Evolutionary conservation across 2,329 filamentous ascomycete genomes (phyloP), one percentile per base, ranked within the genome.

Genomic region (Tolypocladium endophyticum): DNA sequence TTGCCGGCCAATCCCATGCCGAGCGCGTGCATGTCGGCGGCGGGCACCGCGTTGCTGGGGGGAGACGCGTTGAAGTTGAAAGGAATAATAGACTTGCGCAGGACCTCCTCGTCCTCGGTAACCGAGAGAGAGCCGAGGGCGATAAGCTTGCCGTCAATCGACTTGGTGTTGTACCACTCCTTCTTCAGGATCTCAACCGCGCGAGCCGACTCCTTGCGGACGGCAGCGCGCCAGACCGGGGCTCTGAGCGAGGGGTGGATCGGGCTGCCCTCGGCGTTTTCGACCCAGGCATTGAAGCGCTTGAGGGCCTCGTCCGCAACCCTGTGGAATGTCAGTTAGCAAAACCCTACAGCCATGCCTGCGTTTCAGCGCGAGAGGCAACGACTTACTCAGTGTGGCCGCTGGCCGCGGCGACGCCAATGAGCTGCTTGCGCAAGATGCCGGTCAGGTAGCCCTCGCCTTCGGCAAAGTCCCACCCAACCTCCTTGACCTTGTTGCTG

Each of bases 121-220:
- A 86, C 84, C 39, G 92, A 91, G 53, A 99, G 81, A 4, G 89
- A 85, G 43, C 83, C 79, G 3, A 97, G 82, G 65, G 86, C 88
- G 64, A 96, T 89, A 66, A 96, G 92, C 74, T 92, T 95, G 67
- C 92, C 92, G 68, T 97, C 94, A 43, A 97, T 87, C 9, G 92
- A 90, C 58, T 88, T 87, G 16, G 91, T 94, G 57, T 80, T 86
- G 63, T 85, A 81, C 81, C 90, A 97, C 72, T 97, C 92, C 59
- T 90, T 85, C 77, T 93, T 91, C 59, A 99, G 81, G 9, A 87
- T 82, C 35, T 88, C 81, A 65, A 91, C 90, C 20, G 85, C 78
- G 58, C 82, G 81, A 9, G 84, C 85, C 8, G 91, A 86, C 64
- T 92, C 84, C 60, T 75, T 73, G 64, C 86, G 87, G 61, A 97